phyloP scores from a whole-genome alignment of 345 rosid species.

The Salix exigua region DNA sequence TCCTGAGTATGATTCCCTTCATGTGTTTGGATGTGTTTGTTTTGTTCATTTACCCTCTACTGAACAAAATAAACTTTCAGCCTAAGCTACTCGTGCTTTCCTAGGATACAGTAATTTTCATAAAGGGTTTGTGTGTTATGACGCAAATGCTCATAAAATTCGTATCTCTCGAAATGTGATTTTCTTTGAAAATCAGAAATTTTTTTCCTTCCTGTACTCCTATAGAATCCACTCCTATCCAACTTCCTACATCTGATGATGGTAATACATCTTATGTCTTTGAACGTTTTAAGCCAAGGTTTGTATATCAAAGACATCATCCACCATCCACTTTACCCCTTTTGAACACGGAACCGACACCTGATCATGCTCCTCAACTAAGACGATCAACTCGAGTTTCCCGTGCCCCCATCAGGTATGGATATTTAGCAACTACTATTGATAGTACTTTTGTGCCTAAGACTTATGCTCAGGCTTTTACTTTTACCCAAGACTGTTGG shows the following conservation, averaged over 20 bases:
- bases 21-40: background rate
- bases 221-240: no score
- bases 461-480: background rate
- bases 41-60: background rate
- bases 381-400: background rate
- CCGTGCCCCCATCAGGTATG: background rate
- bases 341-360: background rate
- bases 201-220: background rate
- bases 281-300: background rate
- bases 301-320: background rate
- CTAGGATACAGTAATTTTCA: background rate
- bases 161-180: background rate
- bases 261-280: background rate
- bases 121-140: background rate
- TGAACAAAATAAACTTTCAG: background rate
- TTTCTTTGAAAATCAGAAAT: background rate
- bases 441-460: background rate
- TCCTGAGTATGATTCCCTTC: background rate
- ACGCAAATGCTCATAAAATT: background rate
- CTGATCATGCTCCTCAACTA: background rate
- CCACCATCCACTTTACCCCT: background rate
- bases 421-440: background rate
- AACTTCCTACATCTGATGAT: background rate
- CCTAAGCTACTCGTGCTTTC: background rate
- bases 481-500: background rate